phyloP scores from a whole-genome alignment of 106 monocot genomes.

The Dioscorea alata region DNA sequence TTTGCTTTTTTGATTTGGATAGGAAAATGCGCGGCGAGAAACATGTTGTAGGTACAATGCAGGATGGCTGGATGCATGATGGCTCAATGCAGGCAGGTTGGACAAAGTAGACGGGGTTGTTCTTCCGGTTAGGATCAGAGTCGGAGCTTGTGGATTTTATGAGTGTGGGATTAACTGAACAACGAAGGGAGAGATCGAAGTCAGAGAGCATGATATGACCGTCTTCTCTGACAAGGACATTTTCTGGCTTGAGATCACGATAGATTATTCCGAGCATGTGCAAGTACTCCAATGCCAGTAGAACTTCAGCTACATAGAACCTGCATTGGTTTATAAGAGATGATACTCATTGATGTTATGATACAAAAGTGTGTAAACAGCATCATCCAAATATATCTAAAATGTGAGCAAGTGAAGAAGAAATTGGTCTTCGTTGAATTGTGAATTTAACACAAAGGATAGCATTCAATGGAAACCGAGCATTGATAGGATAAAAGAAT shows the following conservation, averaged over 20 bases:
- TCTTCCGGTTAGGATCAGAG: constrained; percentile 4
- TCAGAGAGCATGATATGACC: constrained; percentile 12
- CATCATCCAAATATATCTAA: too few relatives aligned
- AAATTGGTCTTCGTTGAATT: too few relatives aligned
- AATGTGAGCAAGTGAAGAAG: too few relatives aligned
- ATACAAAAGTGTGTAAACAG: too few relatives aligned
- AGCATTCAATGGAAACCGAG: too few relatives aligned
- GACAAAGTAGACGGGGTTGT: constrained; percentile 6
- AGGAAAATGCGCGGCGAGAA: constrained; percentile 16
- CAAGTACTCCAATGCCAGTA: constrained; percentile 29
- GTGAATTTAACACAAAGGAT: too few relatives aligned
- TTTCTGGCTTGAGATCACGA: constrained; percentile 35
- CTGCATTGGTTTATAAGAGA: background rate
- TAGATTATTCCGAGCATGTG: constrained; percentile 36
- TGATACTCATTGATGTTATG: too few relatives aligned
- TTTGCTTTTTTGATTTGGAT: constrained; percentile 20
- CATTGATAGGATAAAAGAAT: too few relatives aligned
- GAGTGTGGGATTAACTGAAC: constrained; percentile 29
- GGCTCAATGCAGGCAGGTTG: constrained; percentile 9
- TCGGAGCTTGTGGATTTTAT: constrained; percentile 18
- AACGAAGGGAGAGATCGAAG: constrained; percentile 18
- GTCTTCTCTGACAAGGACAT: constrained; percentile 30
- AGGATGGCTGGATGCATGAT: constrained; percentile 21
- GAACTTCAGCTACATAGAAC: constrained; percentile 34
- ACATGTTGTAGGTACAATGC: constrained; percentile 22